Conservation (phyloP, 2,329 filamentous ascomycete genomes). For the Penicillium freii region DNA sequence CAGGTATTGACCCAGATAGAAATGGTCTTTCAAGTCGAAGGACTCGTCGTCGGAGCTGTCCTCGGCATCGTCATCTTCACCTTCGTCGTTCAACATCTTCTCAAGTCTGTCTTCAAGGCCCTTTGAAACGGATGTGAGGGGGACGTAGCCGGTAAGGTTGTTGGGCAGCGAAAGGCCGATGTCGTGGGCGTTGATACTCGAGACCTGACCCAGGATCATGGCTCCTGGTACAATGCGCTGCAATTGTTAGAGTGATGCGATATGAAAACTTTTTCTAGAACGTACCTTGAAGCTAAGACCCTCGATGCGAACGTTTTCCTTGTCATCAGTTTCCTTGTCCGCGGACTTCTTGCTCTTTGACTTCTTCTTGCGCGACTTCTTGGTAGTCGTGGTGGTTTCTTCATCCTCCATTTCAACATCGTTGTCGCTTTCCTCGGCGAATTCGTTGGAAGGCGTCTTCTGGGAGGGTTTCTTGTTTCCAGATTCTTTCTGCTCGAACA, state of each 20-base stretch:
- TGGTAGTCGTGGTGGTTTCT: constrained; percentile 37
- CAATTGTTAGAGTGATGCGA: constrained; percentile 33
- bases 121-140: constrained; percentile 88
- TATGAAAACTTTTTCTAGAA: neutral
- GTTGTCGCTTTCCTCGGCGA: constrained; percentile 57
- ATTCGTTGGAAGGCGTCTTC: constrained; percentile 49
- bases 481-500: constrained; percentile 70
- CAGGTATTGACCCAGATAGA: constrained; percentile 82
- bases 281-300: constrained; percentile 83
- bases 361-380: constrained; percentile 41
- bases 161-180: constrained; percentile 84
- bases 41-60: constrained; percentile 53
- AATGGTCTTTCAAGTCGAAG: constrained; percentile 71
- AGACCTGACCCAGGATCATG: constrained; percentile 81
- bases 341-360: constrained; percentile 51
- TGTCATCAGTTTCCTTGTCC: constrained; percentile 50
- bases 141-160: constrained; percentile 84
- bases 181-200: constrained; percentile 74
- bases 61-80: constrained; percentile 56
- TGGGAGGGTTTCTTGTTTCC: constrained; percentile 53
- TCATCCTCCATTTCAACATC: constrained; percentile 52
- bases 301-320: constrained; percentile 69
- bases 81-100: constrained; percentile 59
- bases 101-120: constrained; percentile 74
- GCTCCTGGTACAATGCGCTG: constrained; percentile 83